Percentiles rank a stretch among this genome's conserved stretches.
Evolutionary conservation across 768 basidiomycete genomes (phyloP).

Genomic region (Phlebiopsis gigantea): DNA sequence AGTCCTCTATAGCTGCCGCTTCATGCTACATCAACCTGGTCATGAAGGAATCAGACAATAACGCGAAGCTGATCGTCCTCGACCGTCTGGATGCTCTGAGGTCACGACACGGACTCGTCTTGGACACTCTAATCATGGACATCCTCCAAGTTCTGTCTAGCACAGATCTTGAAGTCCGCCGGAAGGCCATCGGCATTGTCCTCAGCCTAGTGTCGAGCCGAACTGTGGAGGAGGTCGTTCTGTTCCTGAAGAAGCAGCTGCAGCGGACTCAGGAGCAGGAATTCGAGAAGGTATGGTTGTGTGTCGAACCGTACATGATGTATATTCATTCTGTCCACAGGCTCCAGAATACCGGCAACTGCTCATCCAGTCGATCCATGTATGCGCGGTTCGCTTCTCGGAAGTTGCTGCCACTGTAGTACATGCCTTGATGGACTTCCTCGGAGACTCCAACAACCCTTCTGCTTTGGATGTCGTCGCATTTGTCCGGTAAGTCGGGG

Average conservation of each 20-base stretch:
- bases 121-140: conserved; percentile 94
- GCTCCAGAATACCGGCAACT: conserved; percentile 93
- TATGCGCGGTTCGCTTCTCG: conserved; percentile 93
- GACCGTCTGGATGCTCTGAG: conserved; percentile 83
- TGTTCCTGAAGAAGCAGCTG: conserved; percentile 98
- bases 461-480: conserved; percentile 94
- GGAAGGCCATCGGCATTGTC: conserved; percentile 86
- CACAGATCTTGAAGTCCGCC: conserved; percentile 93
- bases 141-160: conserved; percentile 87
- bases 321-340: conserved; percentile 31
- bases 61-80: conserved; percentile 96
- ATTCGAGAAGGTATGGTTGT: conserved; percentile 95
- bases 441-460: conserved; percentile 92
- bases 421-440: conserved; percentile 89
- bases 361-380: conserved; percentile 94
- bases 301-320: not conserved
- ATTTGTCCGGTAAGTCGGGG: conserved; percentile 48
- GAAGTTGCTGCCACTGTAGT: conserved; percentile 96
- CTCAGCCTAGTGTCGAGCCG: conserved; percentile 89
- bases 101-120: conserved; percentile 78
- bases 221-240: conserved; percentile 94
- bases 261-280: conserved; percentile 87
- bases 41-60: conserved; percentile 96
- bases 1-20: conserved; percentile 63
- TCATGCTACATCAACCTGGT: conserved; percentile 84